Conservation (phyloP, 2,329 filamentous ascomycete species). For the Fusarium drepaniforme region DNA sequence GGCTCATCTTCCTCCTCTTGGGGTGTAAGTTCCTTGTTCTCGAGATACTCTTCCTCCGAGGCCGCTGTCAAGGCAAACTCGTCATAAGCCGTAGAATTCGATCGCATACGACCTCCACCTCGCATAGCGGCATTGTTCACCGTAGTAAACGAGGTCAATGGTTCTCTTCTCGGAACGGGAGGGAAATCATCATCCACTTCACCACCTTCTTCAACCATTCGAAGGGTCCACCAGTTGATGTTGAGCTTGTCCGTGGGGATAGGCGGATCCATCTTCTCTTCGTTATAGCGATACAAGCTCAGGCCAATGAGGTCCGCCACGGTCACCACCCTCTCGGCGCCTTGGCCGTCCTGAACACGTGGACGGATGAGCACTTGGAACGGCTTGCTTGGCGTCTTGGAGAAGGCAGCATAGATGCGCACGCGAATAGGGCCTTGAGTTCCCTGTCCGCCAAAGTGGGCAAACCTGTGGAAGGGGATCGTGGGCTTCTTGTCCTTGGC, state of each 20-base stretch:
- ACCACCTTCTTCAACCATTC: constrained; percentile 87
- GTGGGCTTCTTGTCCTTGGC: constrained; percentile 76
- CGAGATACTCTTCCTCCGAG: constrained; percentile 73
- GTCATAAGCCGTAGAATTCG: constrained; percentile 82
- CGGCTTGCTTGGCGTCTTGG: constrained; percentile 71
- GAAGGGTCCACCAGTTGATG: constrained; percentile 84
- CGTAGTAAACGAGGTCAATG: constrained; percentile 83
- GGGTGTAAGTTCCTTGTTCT: constrained; percentile 77
- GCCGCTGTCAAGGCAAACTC: constrained; percentile 86
- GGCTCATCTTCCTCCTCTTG: constrained; percentile 67
- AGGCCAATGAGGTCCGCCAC: constrained; percentile 87
- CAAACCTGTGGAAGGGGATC: constrained; percentile 82
- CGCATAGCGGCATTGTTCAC: constrained; percentile 85
- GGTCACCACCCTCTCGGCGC: constrained; percentile 71
- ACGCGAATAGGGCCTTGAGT: constrained; percentile 82
- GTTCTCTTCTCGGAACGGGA: constrained; percentile 78
- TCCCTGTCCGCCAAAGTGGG: constrained; percentile 80
- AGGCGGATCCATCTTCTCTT: constrained; percentile 79
- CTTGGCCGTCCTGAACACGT: constrained; percentile 75
- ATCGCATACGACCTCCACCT: constrained; percentile 68
- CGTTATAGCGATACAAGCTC: constrained; percentile 81
- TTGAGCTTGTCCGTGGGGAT: constrained; percentile 76
- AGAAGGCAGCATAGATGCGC: constrained; percentile 82
- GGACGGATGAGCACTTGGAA: constrained; percentile 80
- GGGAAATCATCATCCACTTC: constrained; percentile 90